Conservation (phyloP, 73 alveolate genomes). For the Stentor roeselii region DNA sequence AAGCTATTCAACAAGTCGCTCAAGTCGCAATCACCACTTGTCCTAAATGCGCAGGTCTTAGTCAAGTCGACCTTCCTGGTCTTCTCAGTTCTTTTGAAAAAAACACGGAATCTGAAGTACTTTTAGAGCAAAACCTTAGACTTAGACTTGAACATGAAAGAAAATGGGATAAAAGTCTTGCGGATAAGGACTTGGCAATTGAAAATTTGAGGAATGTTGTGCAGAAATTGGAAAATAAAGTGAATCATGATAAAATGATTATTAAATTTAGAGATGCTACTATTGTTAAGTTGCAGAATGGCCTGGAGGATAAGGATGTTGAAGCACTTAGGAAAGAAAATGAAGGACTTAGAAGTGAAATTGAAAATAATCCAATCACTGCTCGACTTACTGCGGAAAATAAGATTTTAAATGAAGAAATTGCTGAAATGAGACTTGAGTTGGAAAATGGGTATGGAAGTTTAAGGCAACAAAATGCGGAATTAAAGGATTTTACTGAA, state of each 20-base stretch:
- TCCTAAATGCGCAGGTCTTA: not conserved
- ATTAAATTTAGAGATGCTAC: constrained; percentile 26
- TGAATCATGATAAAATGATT: constrained; percentile 34
- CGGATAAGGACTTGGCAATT: constrained; percentile 8
- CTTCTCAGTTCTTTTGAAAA: not conserved
- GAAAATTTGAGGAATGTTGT: not conserved
- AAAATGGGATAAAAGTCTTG: not conserved
- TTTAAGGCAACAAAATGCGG: constrained; percentile 23
- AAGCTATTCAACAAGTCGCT: not conserved
- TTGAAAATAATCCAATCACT: not conserved
- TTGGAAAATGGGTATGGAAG: constrained; percentile 39
- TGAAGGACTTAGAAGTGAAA: constrained; percentile 20
- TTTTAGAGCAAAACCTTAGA: constrained; percentile 16
- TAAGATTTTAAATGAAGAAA: constrained; percentile 43
- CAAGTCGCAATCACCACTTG: not conserved
- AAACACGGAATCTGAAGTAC: constrained; percentile 13
- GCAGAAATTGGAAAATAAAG: constrained; percentile 18
- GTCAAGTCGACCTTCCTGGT: not conserved
- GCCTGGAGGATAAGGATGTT: not conserved
- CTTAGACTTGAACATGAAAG: constrained; percentile 9
- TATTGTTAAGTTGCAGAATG: not conserved
- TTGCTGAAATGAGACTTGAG: constrained; percentile 43
- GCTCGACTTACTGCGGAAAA: constrained; percentile 14
- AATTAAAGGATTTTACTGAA: constrained; percentile 30
- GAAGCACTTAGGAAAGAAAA: not conserved